Conservation (phyloP, 495 filamentous ascomycete genomes). For the Immersiella caudata region DNA sequence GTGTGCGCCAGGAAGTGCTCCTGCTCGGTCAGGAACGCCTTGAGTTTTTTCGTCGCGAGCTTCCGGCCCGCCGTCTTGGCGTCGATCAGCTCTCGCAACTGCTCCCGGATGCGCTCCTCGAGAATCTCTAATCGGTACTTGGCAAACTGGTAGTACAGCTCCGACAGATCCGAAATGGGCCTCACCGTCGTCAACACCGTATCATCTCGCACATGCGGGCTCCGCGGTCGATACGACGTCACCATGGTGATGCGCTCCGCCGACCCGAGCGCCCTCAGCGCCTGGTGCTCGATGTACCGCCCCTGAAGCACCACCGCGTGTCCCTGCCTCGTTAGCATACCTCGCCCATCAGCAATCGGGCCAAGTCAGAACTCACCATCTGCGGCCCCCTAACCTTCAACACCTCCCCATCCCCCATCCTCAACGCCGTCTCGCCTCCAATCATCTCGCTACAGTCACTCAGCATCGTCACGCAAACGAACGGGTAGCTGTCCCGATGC, state of each 20-base stretch:
- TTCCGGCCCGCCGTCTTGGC: slow-evolving; percentile 44
- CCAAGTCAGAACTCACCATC: slow-evolving; percentile 50
- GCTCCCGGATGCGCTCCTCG: slow-evolving; percentile 58
- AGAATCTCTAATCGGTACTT: slow-evolving; percentile 74
- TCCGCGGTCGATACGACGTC: slow-evolving; percentile 68
- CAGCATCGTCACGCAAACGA: slow-evolving; percentile 77
- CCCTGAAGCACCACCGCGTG: slow-evolving; percentile 71
- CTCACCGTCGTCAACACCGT: slow-evolving; percentile 68
- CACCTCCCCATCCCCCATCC: slow-evolving; percentile 62
- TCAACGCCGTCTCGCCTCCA: slow-evolving; percentile 71
- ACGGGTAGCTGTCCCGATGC: slow-evolving; percentile 77
- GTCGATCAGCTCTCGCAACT: slow-evolving; percentile 50
- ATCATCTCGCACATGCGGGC: slow-evolving; percentile 63
- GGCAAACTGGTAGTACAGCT: slow-evolving; percentile 70
- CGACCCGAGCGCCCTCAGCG: slow-evolving; percentile 63
- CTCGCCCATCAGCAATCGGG: background rate
- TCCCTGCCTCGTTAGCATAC: slow-evolving; percentile 48
- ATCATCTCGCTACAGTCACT: slow-evolving; percentile 71
- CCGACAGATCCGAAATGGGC: slow-evolving; percentile 64
- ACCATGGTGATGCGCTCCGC: slow-evolving; percentile 74
- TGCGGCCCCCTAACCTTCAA: slow-evolving; percentile 70
- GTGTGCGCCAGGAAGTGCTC: slow-evolving; percentile 58
- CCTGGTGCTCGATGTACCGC: slow-evolving; percentile 72
- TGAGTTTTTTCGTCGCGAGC: slow-evolving; percentile 48
- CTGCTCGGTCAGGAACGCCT: slow-evolving; percentile 54